Percentiles rank a stretch among this genome's conserved stretches.
Conservation (phyloP, 257 asterid species). For the Nicotiana attenuata region DNA sequence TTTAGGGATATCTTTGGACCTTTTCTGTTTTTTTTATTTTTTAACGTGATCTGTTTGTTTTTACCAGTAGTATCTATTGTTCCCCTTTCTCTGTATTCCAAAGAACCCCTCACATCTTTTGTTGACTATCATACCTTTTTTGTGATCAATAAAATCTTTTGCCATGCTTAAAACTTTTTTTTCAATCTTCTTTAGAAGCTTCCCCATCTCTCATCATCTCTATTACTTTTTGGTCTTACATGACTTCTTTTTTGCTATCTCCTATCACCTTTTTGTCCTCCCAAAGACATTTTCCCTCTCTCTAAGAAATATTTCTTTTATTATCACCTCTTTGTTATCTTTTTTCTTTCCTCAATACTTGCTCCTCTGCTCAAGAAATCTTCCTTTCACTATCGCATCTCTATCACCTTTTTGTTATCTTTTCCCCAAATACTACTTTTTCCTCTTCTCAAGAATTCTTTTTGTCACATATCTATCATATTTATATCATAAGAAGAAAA, state of each 20-base stretch:
- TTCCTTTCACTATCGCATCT: not conserved
- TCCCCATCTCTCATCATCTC: not conserved
- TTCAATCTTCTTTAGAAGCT: not conserved
- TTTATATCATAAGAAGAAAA: not conserved
- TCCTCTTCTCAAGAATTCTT: not conserved
- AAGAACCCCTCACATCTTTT: not conserved
- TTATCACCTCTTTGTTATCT: not conserved
- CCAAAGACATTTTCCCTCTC: not conserved
- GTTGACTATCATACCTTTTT: not conserved
- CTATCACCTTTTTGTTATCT: not conserved
- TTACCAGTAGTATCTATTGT: not conserved
- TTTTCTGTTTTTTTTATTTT: too few relatives aligned
- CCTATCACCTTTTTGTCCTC: not conserved
- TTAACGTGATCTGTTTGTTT: too few relatives aligned
- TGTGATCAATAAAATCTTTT: not conserved
- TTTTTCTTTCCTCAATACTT: not conserved
- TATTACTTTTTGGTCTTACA: not conserved
- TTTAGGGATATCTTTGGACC: too few relatives aligned
- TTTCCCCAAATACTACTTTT: not conserved
- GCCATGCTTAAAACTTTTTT: not conserved
- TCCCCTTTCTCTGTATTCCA: not conserved
- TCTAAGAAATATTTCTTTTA: not conserved
- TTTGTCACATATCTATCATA: not conserved
- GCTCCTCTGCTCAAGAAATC: not conserved
- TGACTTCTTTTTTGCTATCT: not conserved